Evolutionary conservation across 2,329 filamentous ascomycete genomes (phyloP), one percentile per base, ranked within the genome.

Genomic region (Sordariomycetes sp.): DNA sequence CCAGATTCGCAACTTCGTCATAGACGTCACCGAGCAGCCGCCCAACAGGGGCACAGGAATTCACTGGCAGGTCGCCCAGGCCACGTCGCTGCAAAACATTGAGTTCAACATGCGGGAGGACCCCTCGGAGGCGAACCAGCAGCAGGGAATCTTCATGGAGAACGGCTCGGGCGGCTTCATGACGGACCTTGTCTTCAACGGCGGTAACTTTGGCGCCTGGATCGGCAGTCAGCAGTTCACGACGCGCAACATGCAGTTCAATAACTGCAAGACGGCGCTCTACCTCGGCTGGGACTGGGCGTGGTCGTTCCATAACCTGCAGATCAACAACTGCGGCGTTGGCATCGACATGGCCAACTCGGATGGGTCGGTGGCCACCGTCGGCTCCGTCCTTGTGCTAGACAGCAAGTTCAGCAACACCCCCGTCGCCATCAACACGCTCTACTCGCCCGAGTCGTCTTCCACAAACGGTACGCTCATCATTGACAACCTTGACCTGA

Each of bases 231-330:
- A 95, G 72, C 90, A 95, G 71, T 94, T 92, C 71, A 92, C 89
- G 45, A 86, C 84, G 32, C 85, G 89, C 62, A 94, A 95, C 71
- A 66, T 94, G 67, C 86, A 79, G 39, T 95, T 95, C 78, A 89
- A 87, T 68, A 78, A 81, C 69, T 91, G 87, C 75, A 79, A 89
- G 66, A 95, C 89, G 1, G 90, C 87, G 60, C 83, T 95, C 61
- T 89, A 81, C 72, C 87, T 94, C 84, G 90, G 90, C 76, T 95
- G 90, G 90, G 89, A 92, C 74, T 95, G 90, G 90, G 76, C 84
- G 20, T 95, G 87, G 86, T 83, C 85, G 52, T 82, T 94, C 71
- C 89, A 92, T 67, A 86, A 81, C 39, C 63, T 95, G 42, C 48
- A 53, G 51, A 57, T 57, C 70, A 84, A 89, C 68, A 82, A 86